These are phyloP conservation scores for Canavalia gladiata DNA, from an alignment of 306 rosid species.

Conservation along the genomic window DNA sequence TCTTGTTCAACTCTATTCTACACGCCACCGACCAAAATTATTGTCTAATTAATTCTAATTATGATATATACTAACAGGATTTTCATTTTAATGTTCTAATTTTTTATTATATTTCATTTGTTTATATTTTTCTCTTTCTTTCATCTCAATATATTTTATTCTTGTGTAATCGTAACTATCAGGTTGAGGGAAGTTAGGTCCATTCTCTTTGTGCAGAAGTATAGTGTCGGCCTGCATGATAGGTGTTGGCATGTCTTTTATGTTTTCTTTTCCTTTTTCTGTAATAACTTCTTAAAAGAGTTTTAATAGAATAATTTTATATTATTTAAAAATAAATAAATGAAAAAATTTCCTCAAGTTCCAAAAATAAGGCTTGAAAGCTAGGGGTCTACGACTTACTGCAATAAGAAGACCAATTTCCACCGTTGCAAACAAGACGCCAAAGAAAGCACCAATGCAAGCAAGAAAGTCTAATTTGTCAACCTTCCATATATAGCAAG, in stretches of 20 bases:
- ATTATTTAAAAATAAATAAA: not conserved
- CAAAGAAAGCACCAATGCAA: conserved; percentile 79
- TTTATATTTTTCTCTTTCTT: too few relatives aligned
- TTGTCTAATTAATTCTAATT: not conserved
- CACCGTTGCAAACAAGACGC: conserved; percentile 73
- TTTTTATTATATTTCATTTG: too few relatives aligned
- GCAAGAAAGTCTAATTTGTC: conserved; percentile 86
- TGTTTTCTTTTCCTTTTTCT: not conserved
- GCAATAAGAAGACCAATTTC: conserved; percentile 80
- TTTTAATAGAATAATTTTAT: too few relatives aligned
- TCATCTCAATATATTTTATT: too few relatives aligned
- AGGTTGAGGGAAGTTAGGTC: conserved; percentile 21
- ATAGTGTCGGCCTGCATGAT: not conserved
- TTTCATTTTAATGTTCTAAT: too few relatives aligned
- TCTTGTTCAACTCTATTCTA: conserved; percentile 19
- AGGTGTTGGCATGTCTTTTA: not conserved
- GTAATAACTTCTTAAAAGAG: not conserved
- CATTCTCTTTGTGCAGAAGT: not conserved
- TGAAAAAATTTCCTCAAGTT: not conserved
- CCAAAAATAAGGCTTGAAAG: not conserved
- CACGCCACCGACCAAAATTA: not conserved
- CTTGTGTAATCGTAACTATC: not conserved
- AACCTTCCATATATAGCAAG: conserved; percentile 76
- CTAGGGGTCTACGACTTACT: conserved; percentile 52
- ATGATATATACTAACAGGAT: too few relatives aligned